Evolutionary conservation across 768 basidiomycete genomes (phyloP).

Genomic region (Cubamyces sp.): DNA sequence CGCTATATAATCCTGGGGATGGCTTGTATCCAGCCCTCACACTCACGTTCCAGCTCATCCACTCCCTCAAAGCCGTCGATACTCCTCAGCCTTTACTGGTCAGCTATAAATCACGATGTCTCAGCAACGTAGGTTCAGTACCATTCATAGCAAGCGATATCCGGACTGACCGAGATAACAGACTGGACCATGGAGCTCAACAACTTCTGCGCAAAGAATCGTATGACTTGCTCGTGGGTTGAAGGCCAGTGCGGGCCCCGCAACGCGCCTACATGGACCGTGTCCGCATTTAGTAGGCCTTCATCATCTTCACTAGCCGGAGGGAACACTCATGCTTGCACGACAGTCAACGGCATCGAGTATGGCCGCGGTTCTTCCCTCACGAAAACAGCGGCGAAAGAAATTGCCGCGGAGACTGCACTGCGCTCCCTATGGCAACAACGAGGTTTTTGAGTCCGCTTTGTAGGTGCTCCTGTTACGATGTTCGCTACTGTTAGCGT

Average conservation of each 20-base stretch:
- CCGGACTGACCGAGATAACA: not conserved
- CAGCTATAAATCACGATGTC: not conserved
- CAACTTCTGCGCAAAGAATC: slow-evolving; percentile 30
- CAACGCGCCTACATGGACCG: slow-evolving; percentile 34
- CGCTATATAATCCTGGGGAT: no score
- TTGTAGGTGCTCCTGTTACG: not conserved
- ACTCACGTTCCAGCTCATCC: no score
- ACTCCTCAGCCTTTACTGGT: not conserved
- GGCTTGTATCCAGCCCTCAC: no score
- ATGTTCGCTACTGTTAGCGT: not conserved
- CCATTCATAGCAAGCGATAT: not conserved
- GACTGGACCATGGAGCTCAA: slow-evolving; percentile 34
- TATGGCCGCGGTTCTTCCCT: slow-evolving; percentile 30
- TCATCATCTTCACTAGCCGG: not conserved
- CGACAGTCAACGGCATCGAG: slow-evolving; percentile 30
- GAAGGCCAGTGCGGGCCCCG: slow-evolving; percentile 29
- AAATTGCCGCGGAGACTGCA: slow-evolving; percentile 33
- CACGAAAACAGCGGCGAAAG: slow-evolving; percentile 30
- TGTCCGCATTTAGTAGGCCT: slow-evolving; percentile 35
- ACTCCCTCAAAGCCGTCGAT: not conserved
- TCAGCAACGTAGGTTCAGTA: not conserved
- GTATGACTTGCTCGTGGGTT: slow-evolving; percentile 13
- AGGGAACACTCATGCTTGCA: not conserved
- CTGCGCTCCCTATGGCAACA: slow-evolving; percentile 11
- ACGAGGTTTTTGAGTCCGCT: not conserved